Base-by-base conservation (phyloP, 1,139 yeast genomes). In the Candida gigantensis region DNA sequence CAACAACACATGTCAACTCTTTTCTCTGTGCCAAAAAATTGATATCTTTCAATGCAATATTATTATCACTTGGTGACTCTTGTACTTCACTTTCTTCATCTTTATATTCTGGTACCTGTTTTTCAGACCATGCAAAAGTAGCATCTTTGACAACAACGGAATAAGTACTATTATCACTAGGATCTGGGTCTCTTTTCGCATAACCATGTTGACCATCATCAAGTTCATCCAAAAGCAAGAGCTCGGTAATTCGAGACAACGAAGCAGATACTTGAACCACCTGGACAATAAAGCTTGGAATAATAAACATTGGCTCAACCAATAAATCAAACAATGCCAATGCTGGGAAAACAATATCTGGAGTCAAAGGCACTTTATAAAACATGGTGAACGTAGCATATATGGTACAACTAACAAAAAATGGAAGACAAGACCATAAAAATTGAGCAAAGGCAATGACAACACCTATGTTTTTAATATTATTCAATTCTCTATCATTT, bases 1-100 rank as follows among this genome's bases (percentile, higher is more conserved):
- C 95, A 26, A 84, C 81, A 35, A 86, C 65, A 58, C 94, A 83
- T 2, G 82, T 71, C 32, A 86, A 62, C 34, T 74, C 72, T 7
- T 86, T 84, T 43, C 72, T 74, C 12, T 54, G 60, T 1, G 84
- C 85, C 5, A 52, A 47, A 41, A 83, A 78, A 40, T 68, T 53
- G 27, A 84, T 64, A 42, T 77, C 58, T 28, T 60, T 57, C 34
- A 85, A 63, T 0, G 87, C 88, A 30, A 68, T 37, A 28, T 51
- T 51, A 13, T 32, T n/a, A n/a, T n/a, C 34, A 6, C 35, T 19
- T 11, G 28, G 20, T 25, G 35, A n/a, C n/a, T 25, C 36, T 30
- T 57, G 39, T 9, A 63, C 51, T 6, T 51, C 47, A 23, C 55
- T 59, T 30, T 67, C 50, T 24, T 47, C 50, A n/a, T 52, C 52